These are phyloP conservation scores for Emiliania huxleyi DNA, from an alignment of 78 protist species.

Conservation along the genomic window DNA sequence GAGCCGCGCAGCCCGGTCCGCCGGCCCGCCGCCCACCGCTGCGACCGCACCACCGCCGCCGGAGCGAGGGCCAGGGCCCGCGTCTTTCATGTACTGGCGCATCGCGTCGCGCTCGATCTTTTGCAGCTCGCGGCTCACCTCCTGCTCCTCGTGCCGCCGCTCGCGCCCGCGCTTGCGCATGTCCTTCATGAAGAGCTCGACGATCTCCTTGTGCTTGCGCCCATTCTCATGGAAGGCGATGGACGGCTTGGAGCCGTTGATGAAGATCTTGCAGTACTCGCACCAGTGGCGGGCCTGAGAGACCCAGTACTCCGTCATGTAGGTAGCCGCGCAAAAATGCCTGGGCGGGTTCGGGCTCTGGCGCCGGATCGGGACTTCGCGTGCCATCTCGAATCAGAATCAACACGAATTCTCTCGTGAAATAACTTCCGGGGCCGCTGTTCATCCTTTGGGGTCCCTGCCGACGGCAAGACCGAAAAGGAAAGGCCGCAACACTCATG, in stretches of 20 bases:
- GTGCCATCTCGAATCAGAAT: too few relatives aligned
- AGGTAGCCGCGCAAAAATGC: too few relatives aligned
- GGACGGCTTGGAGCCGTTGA: background rate
- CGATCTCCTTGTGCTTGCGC: background rate
- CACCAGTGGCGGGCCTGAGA: slow-evolving; percentile 11
- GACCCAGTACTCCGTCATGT: slow-evolving; percentile 21
- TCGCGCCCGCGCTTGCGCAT: slow-evolving; percentile 1
- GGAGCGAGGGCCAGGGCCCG: background rate
- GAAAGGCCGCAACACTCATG: too few relatives aligned
- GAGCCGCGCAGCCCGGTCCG: background rate
- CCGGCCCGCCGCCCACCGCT: background rate
- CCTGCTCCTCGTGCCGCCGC: background rate
- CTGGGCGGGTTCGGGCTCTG: too few relatives aligned
- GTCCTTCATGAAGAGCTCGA: background rate
- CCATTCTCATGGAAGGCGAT: background rate
- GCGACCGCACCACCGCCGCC: background rate
- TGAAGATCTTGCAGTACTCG: background rate
- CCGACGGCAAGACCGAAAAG: too few relatives aligned
- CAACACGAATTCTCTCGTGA: too few relatives aligned
- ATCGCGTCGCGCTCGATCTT: background rate
- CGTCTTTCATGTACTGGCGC: background rate
- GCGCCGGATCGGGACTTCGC: too few relatives aligned
- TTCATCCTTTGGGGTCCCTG: too few relatives aligned
- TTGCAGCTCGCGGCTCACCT: background rate
- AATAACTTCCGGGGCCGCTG: too few relatives aligned